Conservation (phyloP, 306 rosid species). For the Prosopis cineraria region DNA sequence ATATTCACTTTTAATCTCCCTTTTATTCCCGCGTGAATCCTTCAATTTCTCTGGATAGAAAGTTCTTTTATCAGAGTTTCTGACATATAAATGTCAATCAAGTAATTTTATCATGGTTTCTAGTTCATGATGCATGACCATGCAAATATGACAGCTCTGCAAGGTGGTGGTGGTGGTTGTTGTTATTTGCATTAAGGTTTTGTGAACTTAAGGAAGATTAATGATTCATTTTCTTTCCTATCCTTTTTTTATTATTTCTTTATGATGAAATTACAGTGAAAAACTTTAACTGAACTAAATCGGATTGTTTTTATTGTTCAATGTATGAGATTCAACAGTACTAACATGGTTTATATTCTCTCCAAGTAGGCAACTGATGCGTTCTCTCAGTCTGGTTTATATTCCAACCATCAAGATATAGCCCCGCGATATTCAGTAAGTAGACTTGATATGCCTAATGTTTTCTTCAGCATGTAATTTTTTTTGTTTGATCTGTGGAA, state of each 20-base stretch:
- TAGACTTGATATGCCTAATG: slow-evolving; percentile 5
- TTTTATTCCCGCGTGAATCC: not conserved
- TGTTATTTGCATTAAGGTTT: not conserved
- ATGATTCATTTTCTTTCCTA: not conserved
- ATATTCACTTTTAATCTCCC: not conserved
- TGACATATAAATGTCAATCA: not conserved
- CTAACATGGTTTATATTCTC: slow-evolving; percentile 32
- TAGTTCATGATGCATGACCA: slow-evolving; percentile 21
- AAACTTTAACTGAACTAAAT: not conserved
- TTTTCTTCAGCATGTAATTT: slow-evolving; percentile 7
- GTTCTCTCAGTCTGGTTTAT: slow-evolving; percentile 95
- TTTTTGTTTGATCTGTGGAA: slow-evolving; percentile 20
- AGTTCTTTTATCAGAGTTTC: slow-evolving; percentile 1
- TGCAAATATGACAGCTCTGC: slow-evolving; percentile 14
- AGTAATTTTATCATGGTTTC: slow-evolving; percentile 4
- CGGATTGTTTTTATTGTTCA: not conserved
- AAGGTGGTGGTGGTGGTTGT: no score
- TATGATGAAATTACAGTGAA: not conserved
- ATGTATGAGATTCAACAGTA: not conserved
- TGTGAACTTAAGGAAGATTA: slow-evolving; percentile 3
- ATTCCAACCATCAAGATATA: slow-evolving; percentile 98
- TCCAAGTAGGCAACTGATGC: slow-evolving; percentile 87
- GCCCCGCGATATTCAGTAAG: slow-evolving; percentile 98
- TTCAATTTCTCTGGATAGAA: slow-evolving; percentile 7
- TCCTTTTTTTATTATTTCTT: not conserved